Evolutionary conservation across 2,329 filamentous ascomycete genomes (phyloP).

Genomic region (Epicoccum sorghinum): DNA sequence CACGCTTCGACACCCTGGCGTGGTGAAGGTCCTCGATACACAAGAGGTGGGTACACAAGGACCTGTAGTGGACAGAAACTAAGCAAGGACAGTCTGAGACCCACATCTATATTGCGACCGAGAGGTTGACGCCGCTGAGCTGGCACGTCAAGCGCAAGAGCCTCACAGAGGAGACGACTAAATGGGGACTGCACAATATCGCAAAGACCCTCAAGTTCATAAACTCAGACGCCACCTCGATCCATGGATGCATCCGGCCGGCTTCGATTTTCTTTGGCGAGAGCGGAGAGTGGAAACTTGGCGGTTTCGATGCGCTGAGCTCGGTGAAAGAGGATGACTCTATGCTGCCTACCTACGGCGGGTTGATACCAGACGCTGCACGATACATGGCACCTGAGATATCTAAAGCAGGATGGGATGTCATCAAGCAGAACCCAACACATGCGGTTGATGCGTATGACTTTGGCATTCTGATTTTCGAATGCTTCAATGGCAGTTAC

Average conservation of each 20-base stretch:
- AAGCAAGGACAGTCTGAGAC: slow-evolving; percentile 73
- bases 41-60: slow-evolving; percentile 70
- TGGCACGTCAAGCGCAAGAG: slow-evolving; percentile 92
- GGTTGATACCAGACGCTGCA: slow-evolving; percentile 81
- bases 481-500: slow-evolving; percentile 90
- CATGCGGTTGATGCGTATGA: slow-evolving; percentile 87
- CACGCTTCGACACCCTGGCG: slow-evolving; percentile 90
- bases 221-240: slow-evolving; percentile 88
- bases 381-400: slow-evolving; percentile 89
- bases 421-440: slow-evolving; percentile 80
- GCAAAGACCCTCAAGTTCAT: slow-evolving; percentile 96
- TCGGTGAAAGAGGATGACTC: slow-evolving; percentile 96
- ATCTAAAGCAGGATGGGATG: slow-evolving; percentile 85
- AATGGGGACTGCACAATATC: slow-evolving; percentile 91
- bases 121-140: slow-evolving; percentile 81
- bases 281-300: slow-evolving; percentile 97
- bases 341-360: slow-evolving; percentile 89
- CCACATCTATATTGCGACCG: slow-evolving; percentile 95
- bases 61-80: slow-evolving; percentile 15
- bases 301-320: slow-evolving; percentile 90
- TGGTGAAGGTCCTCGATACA: slow-evolving; percentile 92
- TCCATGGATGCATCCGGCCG: slow-evolving; percentile 85
- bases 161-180: slow-evolving; percentile 87
- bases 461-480: slow-evolving; percentile 82
- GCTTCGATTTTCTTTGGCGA: slow-evolving; percentile 92